Evolutionary conservation across 202 grass and related monocot genomes (phyloP).

Genomic region (Schoenoplectus tabernaemontani): DNA sequence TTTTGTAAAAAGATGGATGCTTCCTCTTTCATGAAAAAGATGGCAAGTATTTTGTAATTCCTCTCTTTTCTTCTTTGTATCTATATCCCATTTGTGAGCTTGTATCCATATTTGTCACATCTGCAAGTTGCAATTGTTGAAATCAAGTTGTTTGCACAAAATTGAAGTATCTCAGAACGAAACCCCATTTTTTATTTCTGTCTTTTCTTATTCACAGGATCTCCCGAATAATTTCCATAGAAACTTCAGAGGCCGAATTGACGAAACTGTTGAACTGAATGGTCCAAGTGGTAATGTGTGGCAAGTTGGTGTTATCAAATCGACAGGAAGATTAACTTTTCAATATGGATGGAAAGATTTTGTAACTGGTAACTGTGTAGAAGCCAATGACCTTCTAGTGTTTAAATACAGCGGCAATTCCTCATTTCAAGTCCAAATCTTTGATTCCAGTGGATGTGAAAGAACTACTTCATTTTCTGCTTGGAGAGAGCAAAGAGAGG

Average conservation of each 20-base stretch:
- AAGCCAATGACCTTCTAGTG: slow-evolving; percentile 1
- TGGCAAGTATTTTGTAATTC: background rate
- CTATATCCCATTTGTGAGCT: background rate
- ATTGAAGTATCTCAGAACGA: background rate
- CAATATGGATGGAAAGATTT: background rate
- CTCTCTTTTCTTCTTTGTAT: background rate
- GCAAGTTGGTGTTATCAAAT: slow-evolving; percentile 6
- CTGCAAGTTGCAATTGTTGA: background rate
- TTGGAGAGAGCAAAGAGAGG: background rate
- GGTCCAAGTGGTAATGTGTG: slow-evolving; percentile 10
- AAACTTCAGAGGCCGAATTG: background rate
- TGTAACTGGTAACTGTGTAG: background rate
- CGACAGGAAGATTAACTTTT: background rate
- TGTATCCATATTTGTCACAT: background rate
- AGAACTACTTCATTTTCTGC: slow-evolving; percentile 13
- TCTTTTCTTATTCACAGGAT: slow-evolving; percentile 1
- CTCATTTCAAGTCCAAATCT: slow-evolving; percentile 32
- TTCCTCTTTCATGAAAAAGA: background rate
- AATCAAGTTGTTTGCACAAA: background rate
- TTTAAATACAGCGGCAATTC: slow-evolving; percentile 24
- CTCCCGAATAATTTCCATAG: slow-evolving; percentile 20
- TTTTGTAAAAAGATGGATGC: slow-evolving; percentile 1
- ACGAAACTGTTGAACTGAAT: slow-evolving; percentile 8
- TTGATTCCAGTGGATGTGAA: slow-evolving; percentile 31
- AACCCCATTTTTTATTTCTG: background rate